Evolutionary conservation across 2,329 filamentous ascomycete genomes (phyloP).

Genomic region (Sphaerulina vaccinii): DNA sequence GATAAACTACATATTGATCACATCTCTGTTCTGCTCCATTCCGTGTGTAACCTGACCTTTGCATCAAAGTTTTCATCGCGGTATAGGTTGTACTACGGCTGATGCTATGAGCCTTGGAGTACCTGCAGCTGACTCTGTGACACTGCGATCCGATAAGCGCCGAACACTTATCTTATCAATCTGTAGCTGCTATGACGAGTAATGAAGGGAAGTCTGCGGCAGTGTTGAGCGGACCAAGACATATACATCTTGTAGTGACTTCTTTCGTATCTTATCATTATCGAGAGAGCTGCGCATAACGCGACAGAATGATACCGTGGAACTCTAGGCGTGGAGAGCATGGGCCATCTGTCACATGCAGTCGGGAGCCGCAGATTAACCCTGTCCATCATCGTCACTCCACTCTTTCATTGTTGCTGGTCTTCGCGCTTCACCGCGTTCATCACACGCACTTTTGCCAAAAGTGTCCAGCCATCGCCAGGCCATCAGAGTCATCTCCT

Average conservation of each 20-base stretch:
- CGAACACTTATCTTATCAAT: neutral
- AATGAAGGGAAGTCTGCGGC: too few species aligned
- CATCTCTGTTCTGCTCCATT: neutral
- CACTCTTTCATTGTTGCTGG: neutral
- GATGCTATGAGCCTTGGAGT: too few species aligned
- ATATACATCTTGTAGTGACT: too few species aligned
- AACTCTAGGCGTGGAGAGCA: too few species aligned
- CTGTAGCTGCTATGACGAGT: too few species aligned
- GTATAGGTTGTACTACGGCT: neutral
- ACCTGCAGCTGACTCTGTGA: neutral
- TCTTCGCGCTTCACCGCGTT: neutral
- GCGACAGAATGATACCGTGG: too few species aligned
- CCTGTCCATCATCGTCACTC: neutral
- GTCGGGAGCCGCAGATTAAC: neutral
- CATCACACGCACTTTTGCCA: too few species aligned
- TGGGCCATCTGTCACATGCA: neutral
- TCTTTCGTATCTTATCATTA: too few species aligned
- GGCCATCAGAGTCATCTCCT: neutral
- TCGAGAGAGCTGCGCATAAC: neutral
- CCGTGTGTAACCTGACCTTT: neutral
- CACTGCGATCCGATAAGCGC: neutral
- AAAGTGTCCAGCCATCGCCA: neutral
- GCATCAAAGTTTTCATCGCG: neutral
- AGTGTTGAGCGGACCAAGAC: too few species aligned
- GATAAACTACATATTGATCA: neutral